Base-by-base conservation (phyloP, 106 monocot genomes). In the Dioscorea alata region DNA sequence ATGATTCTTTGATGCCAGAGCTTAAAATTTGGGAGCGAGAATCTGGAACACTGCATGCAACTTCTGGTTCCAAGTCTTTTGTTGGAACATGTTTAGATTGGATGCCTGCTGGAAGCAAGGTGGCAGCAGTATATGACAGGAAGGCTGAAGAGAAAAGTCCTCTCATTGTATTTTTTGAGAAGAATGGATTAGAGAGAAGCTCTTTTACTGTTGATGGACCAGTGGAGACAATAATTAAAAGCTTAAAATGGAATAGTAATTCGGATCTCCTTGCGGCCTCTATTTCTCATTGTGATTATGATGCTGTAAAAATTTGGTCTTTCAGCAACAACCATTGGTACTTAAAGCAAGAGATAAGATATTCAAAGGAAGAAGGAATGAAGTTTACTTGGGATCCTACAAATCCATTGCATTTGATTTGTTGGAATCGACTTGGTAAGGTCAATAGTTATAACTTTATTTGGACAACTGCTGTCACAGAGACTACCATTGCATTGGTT, bases 101-200 rank as follows among this genome's bases (percentile, higher is more conserved):
- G 99, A 99, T 99, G 93, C 99, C 93, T 20, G 93, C 83, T 82
- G 93, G 99, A 67, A 90, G 93, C 48, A 99, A 88, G 69, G 48
- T 99, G 49, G 90, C 79, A 12, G 69, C 79, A 31, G 80, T 75
- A 24, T 85, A 74, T 80, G 73, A 90, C 52, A 74, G 81, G 65
- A 83, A 69, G 24, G 50, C 53, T 67, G 93, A 76, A 69, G 70
- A 79, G 18, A 88, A 83, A 68, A 63, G 79, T 20, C 87, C 90
- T 57, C 75, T 73, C 17, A 65, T 99, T 23, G 87, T 88, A 23
- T 83, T 99, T 70, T 93, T 83, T 74, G 99, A 99, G 63, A 99
- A 84, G 83, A 99, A 99, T 84, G 93, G 93, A 65, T 59, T 99
- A 20, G 87, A 99, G 69, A 87, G 99, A 62, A 93, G 77, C 67